A percentile compares a stretch with the other conserved stretches of the same genome.
Evolutionary conservation across 176 grass and related monocot genomes (phyloP).

Genomic region (Aegilops sharonensis): DNA sequence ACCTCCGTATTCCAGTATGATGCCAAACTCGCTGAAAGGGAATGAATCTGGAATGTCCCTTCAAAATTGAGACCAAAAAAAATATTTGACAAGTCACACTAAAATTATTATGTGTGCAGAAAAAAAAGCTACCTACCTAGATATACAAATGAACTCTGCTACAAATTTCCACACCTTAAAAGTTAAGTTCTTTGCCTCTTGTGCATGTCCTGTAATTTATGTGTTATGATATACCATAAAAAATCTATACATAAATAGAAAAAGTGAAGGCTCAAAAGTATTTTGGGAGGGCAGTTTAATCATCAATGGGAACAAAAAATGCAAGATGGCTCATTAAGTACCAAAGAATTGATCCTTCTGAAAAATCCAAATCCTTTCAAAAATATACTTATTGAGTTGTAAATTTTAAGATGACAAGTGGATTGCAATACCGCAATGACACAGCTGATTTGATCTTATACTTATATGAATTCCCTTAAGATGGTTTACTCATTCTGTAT

Average conservation of each 20-base stretch:
- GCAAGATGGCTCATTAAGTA: slow-evolving; percentile 4
- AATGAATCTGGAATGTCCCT: slow-evolving; percentile 64
- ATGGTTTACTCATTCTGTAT: not conserved
- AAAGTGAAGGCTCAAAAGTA: not conserved
- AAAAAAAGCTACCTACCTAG: not conserved
- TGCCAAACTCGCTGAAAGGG: slow-evolving; percentile 58
- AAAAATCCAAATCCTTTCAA: not conserved
- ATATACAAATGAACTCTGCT: not conserved
- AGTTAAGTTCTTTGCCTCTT: not conserved
- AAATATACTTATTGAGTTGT: not conserved
- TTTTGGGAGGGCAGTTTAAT: not conserved
- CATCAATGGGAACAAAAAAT: not conserved
- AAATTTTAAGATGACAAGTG: not conserved
- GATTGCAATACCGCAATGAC: not conserved
- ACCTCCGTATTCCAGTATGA: slow-evolving; percentile 77
- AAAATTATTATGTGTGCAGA: slow-evolving; percentile 16
- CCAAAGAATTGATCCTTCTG: not conserved
- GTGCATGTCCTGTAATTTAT: not conserved
- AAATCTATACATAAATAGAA: not conserved
- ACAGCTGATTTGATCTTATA: slow-evolving; percentile 10
- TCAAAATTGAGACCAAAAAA: slow-evolving; percentile 34
- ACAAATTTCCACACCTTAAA: not conserved
- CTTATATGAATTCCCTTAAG: not conserved
- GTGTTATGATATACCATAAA: not conserved
- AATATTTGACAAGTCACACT: not conserved